These are phyloP conservation scores for Erucastrum elatum DNA, from an alignment of 345 rosid species.

Conservation along the genomic window DNA sequence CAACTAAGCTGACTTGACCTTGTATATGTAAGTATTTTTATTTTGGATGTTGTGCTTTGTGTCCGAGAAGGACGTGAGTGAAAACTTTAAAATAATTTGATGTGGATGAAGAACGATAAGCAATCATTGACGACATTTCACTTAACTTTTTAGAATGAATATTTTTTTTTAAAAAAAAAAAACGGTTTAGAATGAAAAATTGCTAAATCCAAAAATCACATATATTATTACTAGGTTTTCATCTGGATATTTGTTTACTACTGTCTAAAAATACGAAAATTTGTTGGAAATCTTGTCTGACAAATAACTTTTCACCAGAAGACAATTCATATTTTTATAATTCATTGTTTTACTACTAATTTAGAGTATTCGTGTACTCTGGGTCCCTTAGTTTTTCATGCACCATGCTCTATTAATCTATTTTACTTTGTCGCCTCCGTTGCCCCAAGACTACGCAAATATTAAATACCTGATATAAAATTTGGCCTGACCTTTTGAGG, in stretches of 20 bases:
- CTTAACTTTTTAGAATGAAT: neutral
- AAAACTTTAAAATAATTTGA: neutral
- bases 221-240: neutral
- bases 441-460: neutral
- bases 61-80: neutral
- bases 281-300: neutral
- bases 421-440: conserved; percentile 8
- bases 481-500: neutral
- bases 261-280: neutral
- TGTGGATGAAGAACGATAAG: neutral
- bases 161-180: too few species aligned
- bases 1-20: conserved; percentile 20
- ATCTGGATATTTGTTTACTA: neutral
- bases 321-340: neutral
- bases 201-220: neutral
- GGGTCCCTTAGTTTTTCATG: neutral
- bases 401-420: neutral
- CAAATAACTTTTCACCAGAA: neutral
- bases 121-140: neutral
- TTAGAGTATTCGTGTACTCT: neutral
- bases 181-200: neutral
- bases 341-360: neutral
- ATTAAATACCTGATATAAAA: neutral
- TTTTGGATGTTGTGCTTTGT: neutral
- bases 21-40: neutral